Percentiles rank a stretch among this genome's conserved stretches.
These are phyloP conservation scores for Diaporthe sp. DNA, from an alignment of 2,329 filamentous ascomycete species.

Conservation along the genomic window DNA sequence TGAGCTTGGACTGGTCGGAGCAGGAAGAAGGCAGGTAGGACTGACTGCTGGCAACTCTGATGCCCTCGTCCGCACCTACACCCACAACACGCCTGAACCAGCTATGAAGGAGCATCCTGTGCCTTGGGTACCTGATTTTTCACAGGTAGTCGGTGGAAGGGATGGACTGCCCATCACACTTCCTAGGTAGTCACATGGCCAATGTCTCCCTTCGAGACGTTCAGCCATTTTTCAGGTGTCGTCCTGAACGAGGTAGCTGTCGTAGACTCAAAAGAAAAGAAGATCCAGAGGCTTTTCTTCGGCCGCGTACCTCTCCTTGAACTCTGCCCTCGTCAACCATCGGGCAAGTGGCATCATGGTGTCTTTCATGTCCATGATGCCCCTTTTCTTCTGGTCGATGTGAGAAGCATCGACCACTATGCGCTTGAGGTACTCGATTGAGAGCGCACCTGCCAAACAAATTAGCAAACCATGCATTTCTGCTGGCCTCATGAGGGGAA, in stretches of 20 bases:
- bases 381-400: conserved; percentile 94
- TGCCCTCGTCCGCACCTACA: background rate
- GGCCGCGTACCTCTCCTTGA: conserved; percentile 77
- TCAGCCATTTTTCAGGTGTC: background rate
- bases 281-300: conserved; percentile 70
- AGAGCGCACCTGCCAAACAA: conserved; percentile 31
- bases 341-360: conserved; percentile 84
- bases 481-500: background rate
- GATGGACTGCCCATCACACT: background rate
- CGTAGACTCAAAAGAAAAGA: conserved; percentile 71
- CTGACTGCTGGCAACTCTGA: background rate
- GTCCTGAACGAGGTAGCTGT: background rate
- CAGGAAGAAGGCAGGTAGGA: background rate
- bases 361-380: conserved; percentile 95
- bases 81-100: background rate
- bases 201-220: background rate
- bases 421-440: conserved; percentile 37
- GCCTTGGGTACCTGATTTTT: background rate
- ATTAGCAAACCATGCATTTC: conserved; percentile 37
- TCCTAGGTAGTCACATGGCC: background rate
- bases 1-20: background rate
- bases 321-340: conserved; percentile 77
- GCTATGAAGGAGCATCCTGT: background rate
- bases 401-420: conserved; percentile 79
- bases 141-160: background rate